Evolutionary conservation across 768 basidiomycete genomes (phyloP).

Genomic region (Holtermanniella nyarrowii): DNA sequence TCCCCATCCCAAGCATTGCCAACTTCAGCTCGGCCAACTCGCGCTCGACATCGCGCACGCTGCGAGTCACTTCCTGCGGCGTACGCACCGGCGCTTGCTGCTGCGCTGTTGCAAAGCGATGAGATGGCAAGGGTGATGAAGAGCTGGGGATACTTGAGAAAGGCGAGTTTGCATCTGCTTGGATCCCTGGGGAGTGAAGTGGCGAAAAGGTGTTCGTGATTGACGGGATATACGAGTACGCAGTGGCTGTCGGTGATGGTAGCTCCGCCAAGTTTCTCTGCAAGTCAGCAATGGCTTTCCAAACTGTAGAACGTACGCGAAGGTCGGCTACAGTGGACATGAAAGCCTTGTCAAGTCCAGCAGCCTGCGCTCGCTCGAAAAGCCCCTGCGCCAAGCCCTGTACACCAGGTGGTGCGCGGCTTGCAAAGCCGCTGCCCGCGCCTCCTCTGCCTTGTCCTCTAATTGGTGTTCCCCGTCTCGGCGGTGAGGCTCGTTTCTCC

Average conservation of each 20-base stretch:
- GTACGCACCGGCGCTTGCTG: background rate
- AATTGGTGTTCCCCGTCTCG: constrained; percentile 14
- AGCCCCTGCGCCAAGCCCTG: constrained; percentile 36
- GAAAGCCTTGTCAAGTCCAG: constrained; percentile 46
- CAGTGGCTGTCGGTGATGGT: constrained; percentile 55
- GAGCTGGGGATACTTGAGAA: constrained; percentile 24
- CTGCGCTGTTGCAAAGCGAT: background rate
- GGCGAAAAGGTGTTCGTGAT: constrained; percentile 31
- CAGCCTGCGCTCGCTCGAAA: constrained; percentile 42
- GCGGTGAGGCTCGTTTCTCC: constrained; percentile 1
- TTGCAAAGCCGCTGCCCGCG: constrained; percentile 1
- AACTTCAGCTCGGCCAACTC: constrained; percentile 37
- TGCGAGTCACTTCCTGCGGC: constrained; percentile 5
- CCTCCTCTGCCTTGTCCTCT: background rate
- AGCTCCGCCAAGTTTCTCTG: constrained; percentile 81
- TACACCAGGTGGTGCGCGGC: constrained; percentile 14
- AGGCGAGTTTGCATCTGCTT: constrained; percentile 1
- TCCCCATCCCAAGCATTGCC: constrained; percentile 40
- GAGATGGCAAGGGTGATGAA: constrained; percentile 12
- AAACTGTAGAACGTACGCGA: constrained; percentile 17
- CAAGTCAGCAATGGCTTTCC: background rate
- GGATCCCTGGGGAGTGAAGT: constrained; percentile 1
- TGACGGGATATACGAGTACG: constrained; percentile 41
- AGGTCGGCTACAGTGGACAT: constrained; percentile 38
- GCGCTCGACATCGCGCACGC: constrained; percentile 27